A percentile compares a stretch with the other conserved stretches of the same genome.
phyloP scores from a whole-genome alignment of 805 yeast species.

The Wickerhamomyces ciferrii region DNA sequence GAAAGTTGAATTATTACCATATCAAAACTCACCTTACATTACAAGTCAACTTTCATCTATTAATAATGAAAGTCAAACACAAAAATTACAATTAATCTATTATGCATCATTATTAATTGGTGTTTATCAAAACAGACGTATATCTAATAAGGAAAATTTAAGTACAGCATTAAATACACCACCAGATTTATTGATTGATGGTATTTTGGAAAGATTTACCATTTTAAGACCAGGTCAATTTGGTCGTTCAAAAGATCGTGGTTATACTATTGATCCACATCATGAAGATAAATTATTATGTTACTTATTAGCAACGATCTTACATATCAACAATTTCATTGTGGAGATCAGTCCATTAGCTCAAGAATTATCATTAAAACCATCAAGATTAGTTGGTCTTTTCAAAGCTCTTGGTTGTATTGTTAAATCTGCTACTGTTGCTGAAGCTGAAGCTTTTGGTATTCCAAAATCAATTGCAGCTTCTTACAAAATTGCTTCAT shows the following conservation, averaged over 20 bases:
- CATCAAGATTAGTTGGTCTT: conserved; percentile 61
- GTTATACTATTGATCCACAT: conserved; percentile 81
- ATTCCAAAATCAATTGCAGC: conserved; percentile 55
- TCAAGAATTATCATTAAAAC: conserved; percentile 76
- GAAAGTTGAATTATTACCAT: conserved; percentile 59
- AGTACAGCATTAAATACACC: conserved; percentile 60
- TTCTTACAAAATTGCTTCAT: conserved; percentile 71
- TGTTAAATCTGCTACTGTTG: conserved; percentile 63
- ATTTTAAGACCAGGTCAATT: conserved; percentile 55
- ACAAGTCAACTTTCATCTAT: conserved; percentile 34
- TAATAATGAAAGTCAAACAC: conserved; percentile 40
- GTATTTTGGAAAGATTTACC: conserved; percentile 68
- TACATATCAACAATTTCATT: conserved; percentile 72
- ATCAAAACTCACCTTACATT: conserved; percentile 49
- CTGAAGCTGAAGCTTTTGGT: conserved; percentile 73
- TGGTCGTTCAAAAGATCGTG: conserved; percentile 71
- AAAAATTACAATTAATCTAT: conserved; percentile 66
- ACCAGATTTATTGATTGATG: conserved; percentile 69
- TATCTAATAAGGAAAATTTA: conserved; percentile 52
- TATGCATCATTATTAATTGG: conserved; percentile 80
- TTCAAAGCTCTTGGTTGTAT: conserved; percentile 80
- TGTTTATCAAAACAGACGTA: conserved; percentile 68
- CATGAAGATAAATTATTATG: conserved; percentile 84
- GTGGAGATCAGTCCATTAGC: conserved; percentile 80
- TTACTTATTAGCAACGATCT: conserved; percentile 62